Conservation (phyloP, 306 rosid species). For the Lathyrus sativus region DNA sequence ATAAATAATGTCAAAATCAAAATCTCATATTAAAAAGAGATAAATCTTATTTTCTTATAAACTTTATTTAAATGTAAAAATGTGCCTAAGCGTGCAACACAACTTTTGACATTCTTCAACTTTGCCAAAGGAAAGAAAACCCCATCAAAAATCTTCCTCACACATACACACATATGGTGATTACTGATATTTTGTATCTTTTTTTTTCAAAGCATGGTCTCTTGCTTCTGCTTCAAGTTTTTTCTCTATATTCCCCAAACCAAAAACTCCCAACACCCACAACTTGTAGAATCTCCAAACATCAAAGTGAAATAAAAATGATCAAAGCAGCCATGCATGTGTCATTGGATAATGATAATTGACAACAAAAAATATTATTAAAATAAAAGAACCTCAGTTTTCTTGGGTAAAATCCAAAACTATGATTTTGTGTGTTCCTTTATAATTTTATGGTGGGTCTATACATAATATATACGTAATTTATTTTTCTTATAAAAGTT, state of each 20-base stretch:
- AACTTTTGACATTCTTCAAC: slow-evolving; percentile 46
- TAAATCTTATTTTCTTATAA: too few species aligned
- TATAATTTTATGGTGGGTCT: slow-evolving; percentile 39
- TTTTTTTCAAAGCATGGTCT: slow-evolving; percentile 50
- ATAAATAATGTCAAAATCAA: too few species aligned
- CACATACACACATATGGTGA: slow-evolving; percentile 33
- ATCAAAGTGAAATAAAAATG: slow-evolving; percentile 55
- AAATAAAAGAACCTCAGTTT: slow-evolving; percentile 32
- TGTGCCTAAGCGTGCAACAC: slow-evolving; percentile 42
- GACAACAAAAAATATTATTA: slow-evolving; percentile 10
- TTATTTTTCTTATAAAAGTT: slow-evolving; percentile 50
- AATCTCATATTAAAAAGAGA: too few species aligned
- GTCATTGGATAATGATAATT: slow-evolving; percentile 50
- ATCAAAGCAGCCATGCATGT: slow-evolving; percentile 52
- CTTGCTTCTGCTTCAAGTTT: slow-evolving; percentile 54
- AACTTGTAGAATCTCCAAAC: slow-evolving; percentile 63
- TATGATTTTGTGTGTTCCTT: slow-evolving; percentile 45
- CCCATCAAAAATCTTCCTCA: neutral
- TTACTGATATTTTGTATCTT: slow-evolving; percentile 26
- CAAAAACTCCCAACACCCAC: slow-evolving; percentile 51
- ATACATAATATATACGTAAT: slow-evolving; percentile 6
- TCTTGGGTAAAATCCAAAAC: slow-evolving; percentile 62
- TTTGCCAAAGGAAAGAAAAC: slow-evolving; percentile 23
- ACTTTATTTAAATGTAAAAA: too few species aligned
- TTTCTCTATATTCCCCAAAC: slow-evolving; percentile 57